Conservation (phyloP, 176 grass and related monocot species). For the Stipa capillata region DNA sequence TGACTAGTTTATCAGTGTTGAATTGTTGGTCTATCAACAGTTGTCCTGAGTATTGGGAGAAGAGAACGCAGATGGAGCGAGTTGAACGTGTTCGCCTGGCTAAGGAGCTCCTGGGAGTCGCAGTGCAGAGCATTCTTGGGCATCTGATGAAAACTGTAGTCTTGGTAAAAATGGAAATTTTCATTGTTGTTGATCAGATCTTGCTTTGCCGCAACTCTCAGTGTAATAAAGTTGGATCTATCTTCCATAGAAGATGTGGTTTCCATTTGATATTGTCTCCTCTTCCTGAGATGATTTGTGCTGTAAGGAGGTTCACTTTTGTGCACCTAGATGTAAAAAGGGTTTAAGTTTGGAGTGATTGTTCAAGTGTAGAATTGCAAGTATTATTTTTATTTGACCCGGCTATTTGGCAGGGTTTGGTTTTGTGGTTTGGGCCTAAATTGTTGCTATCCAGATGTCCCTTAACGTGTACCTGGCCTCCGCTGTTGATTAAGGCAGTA, state of each 20-base stretch:
- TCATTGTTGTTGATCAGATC: not conserved
- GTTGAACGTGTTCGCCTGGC: slow-evolving; percentile 55
- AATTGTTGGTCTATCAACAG: slow-evolving; percentile 26
- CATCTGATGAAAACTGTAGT: slow-evolving; percentile 13
- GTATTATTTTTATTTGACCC: not conserved
- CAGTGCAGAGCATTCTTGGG: slow-evolving; percentile 64
- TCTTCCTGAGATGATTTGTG: not conserved
- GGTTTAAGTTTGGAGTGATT: not conserved
- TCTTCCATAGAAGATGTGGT: too few relatives aligned
- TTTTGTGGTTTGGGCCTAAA: not conserved
- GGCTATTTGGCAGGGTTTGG: not conserved
- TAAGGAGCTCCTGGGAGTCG: slow-evolving; percentile 74
- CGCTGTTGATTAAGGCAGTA: not conserved
- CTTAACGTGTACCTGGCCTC: not conserved
- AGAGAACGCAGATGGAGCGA: slow-evolving; percentile 46
- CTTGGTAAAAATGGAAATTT: not conserved
- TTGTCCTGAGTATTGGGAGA: slow-evolving; percentile 78
- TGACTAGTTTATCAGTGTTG: not conserved
- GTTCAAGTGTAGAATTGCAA: not conserved
- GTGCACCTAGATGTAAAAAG: not conserved
- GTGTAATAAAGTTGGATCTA: not conserved
- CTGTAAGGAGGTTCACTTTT: not conserved
- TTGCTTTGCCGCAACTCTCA: not conserved
- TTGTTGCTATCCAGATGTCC: not conserved
- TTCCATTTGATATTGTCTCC: too few relatives aligned